Percentiles rank a stretch among this genome's conserved stretches.
Conservation (phyloP, 2,329 filamentous ascomycete genomes). For the Sporothrix humicola region DNA sequence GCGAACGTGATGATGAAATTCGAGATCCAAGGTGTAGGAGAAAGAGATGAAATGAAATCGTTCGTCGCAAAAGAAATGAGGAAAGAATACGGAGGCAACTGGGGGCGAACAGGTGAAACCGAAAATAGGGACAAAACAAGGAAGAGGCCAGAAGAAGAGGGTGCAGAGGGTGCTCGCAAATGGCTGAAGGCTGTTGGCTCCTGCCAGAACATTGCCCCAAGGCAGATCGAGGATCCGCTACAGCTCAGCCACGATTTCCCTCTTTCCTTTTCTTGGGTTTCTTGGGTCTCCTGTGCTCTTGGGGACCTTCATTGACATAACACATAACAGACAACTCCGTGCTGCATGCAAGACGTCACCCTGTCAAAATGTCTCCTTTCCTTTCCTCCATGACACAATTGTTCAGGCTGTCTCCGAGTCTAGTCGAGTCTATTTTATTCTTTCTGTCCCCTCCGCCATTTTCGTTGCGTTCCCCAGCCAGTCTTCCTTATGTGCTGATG, state of each 20-base stretch:
- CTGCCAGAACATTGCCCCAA: background rate
- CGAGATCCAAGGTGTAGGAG: background rate
- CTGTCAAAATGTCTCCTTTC: background rate
- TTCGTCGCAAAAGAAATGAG: background rate
- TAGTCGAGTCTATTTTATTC: background rate
- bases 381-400: background rate
- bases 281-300: background rate
- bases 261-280: no score
- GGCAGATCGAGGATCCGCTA: constrained; percentile 21
- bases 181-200: background rate
- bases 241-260: constrained; percentile 6
- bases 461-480: background rate
- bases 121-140: background rate
- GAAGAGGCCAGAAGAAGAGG: background rate
- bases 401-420: background rate
- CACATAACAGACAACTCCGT: no score
- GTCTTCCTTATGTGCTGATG: constrained; percentile 15
- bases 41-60: background rate
- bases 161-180: background rate
- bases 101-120: constrained; percentile 8
- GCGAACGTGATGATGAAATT: background rate
- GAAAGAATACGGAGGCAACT: constrained; percentile 1
- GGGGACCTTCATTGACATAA: background rate
- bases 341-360: no score
- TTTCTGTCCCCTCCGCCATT: background rate